Base-by-base conservation (phyloP, 352 stramenopile genomes). In the Globisporangium abappressorium region DNA sequence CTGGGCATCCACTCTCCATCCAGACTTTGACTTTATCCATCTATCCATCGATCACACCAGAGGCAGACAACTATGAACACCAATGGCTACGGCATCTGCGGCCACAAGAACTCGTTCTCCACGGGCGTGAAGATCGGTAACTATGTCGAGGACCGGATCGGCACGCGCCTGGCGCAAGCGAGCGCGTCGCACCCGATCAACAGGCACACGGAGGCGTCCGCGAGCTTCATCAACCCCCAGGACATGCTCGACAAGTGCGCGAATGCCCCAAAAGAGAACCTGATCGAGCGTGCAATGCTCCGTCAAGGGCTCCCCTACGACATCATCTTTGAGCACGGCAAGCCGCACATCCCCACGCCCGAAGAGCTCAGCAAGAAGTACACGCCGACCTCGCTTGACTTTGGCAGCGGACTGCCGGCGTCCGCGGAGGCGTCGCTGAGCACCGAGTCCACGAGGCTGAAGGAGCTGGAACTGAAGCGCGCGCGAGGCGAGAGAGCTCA, bases 21-120 rank as follows among this genome's bases (percentile, higher is more conserved):
- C 38, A 43, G 53, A 57, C 22, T 33, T 26, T 18, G 51, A 49
- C 41, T 20, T n/a, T 33, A 2, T 18, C 7, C 7, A 14, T 60
- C 12, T 24, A 14, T 41, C 12, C 38, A 20, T 41, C 33, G 8
- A 51, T 30, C 49, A 26, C 15, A 33, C 15, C 53, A 24, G 14
- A 20, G 28, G n/a, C 4, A 59, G 15, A 3, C 11, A 51, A 75
- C 20, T 26, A 85, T 86, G 77, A 77, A 75, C 63, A 77, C 73
- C 63, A 57, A 74, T 34, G 87, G 87, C 8, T 93, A 85, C 60
- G 87, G 87, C 49, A 82, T 93, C 51, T 92, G 85, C 57, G 85
- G 87, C 3, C 87, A 93, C 80, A 93, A 93, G 81, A 95, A 95
- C 78, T 74, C 81, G 68, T 95, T 89, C 68, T 82, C 75, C 9